Evolutionary conservation across 208 protist genomes (phyloP).

Genomic region (Naegleria fowleri): DNA sequence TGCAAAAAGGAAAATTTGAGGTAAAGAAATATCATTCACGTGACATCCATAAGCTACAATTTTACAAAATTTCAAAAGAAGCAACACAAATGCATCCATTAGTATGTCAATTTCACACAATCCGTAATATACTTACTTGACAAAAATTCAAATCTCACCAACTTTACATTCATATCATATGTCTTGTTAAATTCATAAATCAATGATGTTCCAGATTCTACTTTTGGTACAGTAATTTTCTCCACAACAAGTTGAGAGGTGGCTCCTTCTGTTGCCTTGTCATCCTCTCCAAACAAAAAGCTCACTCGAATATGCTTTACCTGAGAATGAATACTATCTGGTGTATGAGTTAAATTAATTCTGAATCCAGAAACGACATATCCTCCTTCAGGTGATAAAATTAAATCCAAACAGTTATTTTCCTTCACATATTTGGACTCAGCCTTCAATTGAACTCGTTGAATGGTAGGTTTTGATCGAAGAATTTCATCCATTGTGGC

Average conservation of each 20-base stretch:
- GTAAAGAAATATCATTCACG: background rate
- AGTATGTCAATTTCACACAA: no score
- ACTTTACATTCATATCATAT: background rate
- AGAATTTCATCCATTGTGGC: background rate
- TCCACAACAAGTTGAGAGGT: background rate
- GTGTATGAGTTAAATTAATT: background rate
- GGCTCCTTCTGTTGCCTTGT: background rate
- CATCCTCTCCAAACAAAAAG: background rate
- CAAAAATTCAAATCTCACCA: slow-evolving; percentile 27
- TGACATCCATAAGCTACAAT: background rate
- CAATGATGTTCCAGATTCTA: background rate
- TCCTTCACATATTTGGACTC: background rate
- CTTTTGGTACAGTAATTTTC: slow-evolving; percentile 11
- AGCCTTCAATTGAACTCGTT: background rate
- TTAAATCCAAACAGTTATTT: background rate
- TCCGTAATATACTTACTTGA: slow-evolving; percentile 4
- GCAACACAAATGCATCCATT: background rate
- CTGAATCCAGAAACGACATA: background rate
- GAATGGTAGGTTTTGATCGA: background rate
- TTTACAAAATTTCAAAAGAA: background rate
- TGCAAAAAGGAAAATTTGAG: background rate
- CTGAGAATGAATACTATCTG: background rate
- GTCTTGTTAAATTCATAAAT: slow-evolving; percentile 12
- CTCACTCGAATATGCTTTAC: background rate
- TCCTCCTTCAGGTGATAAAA: background rate